These are phyloP conservation scores for Castanopsis chinensis DNA, from an alignment of 306 rosid species.

Conservation along the genomic window DNA sequence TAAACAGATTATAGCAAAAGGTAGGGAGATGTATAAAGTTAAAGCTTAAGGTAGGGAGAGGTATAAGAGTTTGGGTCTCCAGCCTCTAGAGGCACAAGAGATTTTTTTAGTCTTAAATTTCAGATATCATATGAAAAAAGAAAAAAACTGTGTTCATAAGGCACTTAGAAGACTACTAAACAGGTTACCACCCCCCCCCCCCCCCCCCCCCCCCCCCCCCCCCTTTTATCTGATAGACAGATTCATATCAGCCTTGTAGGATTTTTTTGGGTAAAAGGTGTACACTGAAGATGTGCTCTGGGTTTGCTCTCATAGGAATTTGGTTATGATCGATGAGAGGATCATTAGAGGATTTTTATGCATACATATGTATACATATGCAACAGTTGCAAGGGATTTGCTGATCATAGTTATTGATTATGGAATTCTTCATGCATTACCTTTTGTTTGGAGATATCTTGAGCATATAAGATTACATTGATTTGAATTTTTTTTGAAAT, in stretches of 20 bases:
- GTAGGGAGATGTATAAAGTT: neutral
- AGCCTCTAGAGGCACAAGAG: too few species aligned
- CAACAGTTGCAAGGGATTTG: neutral
- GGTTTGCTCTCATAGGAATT: too few species aligned
- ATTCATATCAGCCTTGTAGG: neutral
- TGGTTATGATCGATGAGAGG: neutral
- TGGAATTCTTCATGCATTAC: neutral
- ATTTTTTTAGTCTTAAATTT: too few species aligned
- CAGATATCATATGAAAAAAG: too few species aligned
- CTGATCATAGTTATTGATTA: neutral
- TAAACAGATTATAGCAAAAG: neutral
- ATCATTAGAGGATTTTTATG: neutral
- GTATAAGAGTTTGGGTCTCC: too few species aligned
- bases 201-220: too few species aligned
- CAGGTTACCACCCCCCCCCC: too few species aligned
- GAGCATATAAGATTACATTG: neutral
- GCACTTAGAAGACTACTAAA: neutral
- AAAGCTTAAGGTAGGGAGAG: neutral
- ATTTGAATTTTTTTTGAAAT: neutral
- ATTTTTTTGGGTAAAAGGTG: neutral
- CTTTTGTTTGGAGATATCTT: neutral
- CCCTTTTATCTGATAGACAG: too few species aligned
- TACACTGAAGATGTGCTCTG: neutral
- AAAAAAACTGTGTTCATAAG: too few species aligned
- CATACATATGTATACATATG: neutral